phyloP scores from a whole-genome alignment of 371 early-diverging fungal genomes.

The Mucor indicus region DNA sequence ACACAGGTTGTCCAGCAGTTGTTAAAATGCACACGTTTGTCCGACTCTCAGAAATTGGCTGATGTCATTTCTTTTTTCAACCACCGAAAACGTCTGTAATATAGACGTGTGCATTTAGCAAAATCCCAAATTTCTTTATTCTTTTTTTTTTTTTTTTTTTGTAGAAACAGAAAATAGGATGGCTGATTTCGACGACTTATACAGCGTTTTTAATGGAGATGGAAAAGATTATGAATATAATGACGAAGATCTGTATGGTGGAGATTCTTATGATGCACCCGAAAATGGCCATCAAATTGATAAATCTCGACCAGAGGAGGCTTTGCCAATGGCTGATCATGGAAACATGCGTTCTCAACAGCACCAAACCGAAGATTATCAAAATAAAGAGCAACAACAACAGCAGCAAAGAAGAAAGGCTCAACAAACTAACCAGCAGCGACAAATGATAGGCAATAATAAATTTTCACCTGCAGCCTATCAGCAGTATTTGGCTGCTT shows the following conservation, averaged over 20 bases:
- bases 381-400: constrained; percentile 7
- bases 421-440: constrained; percentile 4
- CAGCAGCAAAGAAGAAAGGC: constrained; percentile 4
- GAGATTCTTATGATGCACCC: constrained; percentile 6
- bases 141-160: too few species aligned
- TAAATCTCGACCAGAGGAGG: constrained; percentile 1
- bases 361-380: neutral
- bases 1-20: too few species aligned
- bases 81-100: too few species aligned
- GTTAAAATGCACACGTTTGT: too few species aligned
- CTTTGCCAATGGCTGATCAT: neutral
- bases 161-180: too few species aligned
- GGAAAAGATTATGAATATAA: constrained; percentile 32
- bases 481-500: constrained; percentile 28
- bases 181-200: constrained; percentile 48
- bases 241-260: constrained; percentile 31
- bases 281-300: constrained; percentile 2
- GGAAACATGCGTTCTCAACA: neutral
- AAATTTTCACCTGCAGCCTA: constrained; percentile 15
- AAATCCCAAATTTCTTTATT: too few species aligned
- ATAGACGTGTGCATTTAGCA: too few species aligned
- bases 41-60: too few species aligned
- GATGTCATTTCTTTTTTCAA: too few species aligned
- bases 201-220: constrained; percentile 33
- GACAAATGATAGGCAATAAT: constrained; percentile 10